Evolutionary conservation across 2,329 filamentous ascomycete genomes (phyloP), one percentile per base, ranked within the genome.

Genomic region (Hypoxylon sp.): DNA sequence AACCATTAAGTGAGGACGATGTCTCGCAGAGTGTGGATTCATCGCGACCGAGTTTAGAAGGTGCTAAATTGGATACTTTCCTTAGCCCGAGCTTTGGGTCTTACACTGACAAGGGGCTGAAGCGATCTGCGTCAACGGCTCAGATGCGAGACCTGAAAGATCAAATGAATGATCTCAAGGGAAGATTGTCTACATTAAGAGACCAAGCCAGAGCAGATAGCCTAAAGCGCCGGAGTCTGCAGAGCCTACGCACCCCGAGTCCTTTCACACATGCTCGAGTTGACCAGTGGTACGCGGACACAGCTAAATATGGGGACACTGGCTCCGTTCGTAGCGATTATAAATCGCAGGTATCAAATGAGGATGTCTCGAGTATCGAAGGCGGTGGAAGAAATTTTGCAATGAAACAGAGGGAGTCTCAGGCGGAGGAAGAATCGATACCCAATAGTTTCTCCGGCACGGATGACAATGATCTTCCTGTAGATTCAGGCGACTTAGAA

Each of bases 151-250:
- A 87, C 54, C 82, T 97, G 45, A 92, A 93, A 65, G 90, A 93
- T 70, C 93, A 97, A 76, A 92, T 97, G 87, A 89, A 91, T 60
- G 93, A 91, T 56, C 83, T 97, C 48, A 94, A 94, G 75, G 92
- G 91, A 64, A 93, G 93, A 73, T 94, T 97, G 34, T 94, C 93
- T 1, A 91, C 84, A 14, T 79, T 97, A 43, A 91, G 92, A 71
- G 89, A 94, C 67, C 90, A 93, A 72, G 91, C 92, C 0, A 87
- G 91, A 19, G 91, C 91, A 62, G 94, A 97, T 71, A 93, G 87
- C 71, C 78, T 96, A 73, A 90, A 92, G 73, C 87, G 94, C 53
- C 87, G 90, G 59, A 97, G 92, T 76, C 78, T 94, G 55, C 90
- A 93, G 71, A 94, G 87, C 73, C 79, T 95, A 64, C 87, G 92